phyloP scores from a whole-genome alignment of 1,139 yeast genomes.

The Yamadazyma pseudoaaseri region DNA sequence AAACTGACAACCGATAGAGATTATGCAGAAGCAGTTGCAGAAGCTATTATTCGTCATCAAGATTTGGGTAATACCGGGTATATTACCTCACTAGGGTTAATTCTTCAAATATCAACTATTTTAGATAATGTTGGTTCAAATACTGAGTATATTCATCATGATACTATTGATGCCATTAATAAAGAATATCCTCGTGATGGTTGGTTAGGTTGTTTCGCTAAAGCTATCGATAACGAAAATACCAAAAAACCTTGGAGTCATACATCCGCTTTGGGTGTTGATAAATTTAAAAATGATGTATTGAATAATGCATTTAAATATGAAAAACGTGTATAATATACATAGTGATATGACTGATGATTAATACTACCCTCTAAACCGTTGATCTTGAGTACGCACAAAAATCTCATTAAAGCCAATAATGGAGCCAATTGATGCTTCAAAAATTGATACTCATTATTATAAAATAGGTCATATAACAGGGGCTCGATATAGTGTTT shows the following conservation, averaged over 20 bases:
- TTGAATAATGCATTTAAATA: conserved; percentile 26
- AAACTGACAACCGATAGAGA: conserved; percentile 23
- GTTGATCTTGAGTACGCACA: too few relatives aligned
- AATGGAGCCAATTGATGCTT: conserved; percentile 17
- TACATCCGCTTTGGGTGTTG: conserved; percentile 35
- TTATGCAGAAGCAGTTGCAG: conserved; percentile 39
- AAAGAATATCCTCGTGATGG: conserved; percentile 28
- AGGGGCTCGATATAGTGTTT: conserved; percentile 26
- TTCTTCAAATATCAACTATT: conserved; percentile 35
- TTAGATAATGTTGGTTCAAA: conserved; percentile 38
- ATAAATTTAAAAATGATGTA: conserved; percentile 28
- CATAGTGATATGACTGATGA: too few relatives aligned
- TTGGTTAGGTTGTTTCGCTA: conserved; percentile 33
- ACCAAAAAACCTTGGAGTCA: conserved; percentile 27
- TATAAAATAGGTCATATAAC: conserved; percentile 41
- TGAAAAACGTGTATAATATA: too few relatives aligned
- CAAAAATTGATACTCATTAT: conserved; percentile 37
- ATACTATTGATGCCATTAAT: conserved; percentile 30
- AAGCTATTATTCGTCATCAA: conserved; percentile 39
- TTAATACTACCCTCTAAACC: too few relatives aligned
- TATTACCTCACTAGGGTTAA: conserved; percentile 36
- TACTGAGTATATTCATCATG: conserved; percentile 28
- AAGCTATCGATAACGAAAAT: conserved; percentile 35
- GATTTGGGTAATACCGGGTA: conserved; percentile 30
- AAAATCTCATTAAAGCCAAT: too few relatives aligned